Conservation (phyloP, 805 yeast genomes). For the Lipomyces mesembrius region DNA sequence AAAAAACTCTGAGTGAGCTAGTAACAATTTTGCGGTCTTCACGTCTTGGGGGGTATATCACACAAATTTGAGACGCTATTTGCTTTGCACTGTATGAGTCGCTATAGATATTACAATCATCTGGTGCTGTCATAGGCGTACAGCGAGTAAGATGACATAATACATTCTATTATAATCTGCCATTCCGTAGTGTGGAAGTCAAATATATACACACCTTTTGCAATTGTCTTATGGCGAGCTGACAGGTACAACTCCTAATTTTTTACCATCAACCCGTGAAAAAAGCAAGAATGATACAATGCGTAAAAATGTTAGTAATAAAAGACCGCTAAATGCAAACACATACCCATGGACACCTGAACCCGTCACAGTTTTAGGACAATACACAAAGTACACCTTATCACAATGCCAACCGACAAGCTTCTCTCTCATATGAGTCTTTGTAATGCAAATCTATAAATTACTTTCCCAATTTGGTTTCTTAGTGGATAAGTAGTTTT, state of each 20-base stretch:
- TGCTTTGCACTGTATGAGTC: too few relatives aligned
- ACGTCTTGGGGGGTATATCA: too few relatives aligned
- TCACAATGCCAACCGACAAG: background rate
- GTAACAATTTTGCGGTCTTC: too few relatives aligned
- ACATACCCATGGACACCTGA: conserved; percentile 1
- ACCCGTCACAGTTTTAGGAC: conserved; percentile 1
- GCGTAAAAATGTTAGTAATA: background rate
- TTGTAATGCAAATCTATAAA: background rate
- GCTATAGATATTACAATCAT: too few relatives aligned
- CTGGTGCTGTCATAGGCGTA: too few relatives aligned
- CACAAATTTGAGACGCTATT: too few relatives aligned
- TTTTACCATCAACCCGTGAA: background rate
- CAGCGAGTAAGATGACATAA: too few relatives aligned
- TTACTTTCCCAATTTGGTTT: conserved; percentile 1
- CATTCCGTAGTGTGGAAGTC: too few relatives aligned
- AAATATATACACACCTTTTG: too few relatives aligned
- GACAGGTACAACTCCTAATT: background rate
- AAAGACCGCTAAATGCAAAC: background rate
- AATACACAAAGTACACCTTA: background rate
- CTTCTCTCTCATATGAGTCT: background rate
- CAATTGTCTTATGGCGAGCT: background rate
- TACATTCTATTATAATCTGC: too few relatives aligned
- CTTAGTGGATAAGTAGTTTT: conserved; percentile 12
- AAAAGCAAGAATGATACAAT: background rate
- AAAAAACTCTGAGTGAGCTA: too few relatives aligned